Base-by-base conservation (phyloP, 1,139 yeast species). In the Protomyces arabidopsidicola region DNA sequence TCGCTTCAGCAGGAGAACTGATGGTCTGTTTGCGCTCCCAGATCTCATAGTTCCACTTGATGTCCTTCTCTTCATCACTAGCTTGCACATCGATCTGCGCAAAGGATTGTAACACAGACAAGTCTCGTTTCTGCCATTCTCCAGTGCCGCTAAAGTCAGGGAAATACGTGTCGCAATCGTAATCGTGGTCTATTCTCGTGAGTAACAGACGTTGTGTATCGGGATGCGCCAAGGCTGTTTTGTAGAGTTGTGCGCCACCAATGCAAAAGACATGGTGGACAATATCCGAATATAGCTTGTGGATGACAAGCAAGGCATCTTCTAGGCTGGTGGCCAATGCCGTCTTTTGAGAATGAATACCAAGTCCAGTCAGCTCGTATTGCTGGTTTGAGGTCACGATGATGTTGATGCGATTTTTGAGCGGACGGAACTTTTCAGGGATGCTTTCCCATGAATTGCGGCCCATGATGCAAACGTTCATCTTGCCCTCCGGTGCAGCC, bases 371-470 rank as follows among this genome's bases (percentile, higher is more conserved):
- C 45, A 58, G 31, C 34, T 58, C 56, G 22, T 51, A 58, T 10
- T 24, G 31, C 20, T 51, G 51, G 20, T 58, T 27, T 14, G 55
- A 27, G 35, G 96, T 86, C 20, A 93, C 76, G 0, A 93, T 83
- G 10, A 91, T 84, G 73, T 95, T 95, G 54, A 84, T 68, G 65
- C 99, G 80, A 61, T 80, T 83, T 1, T 87, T 86, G 57, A 93
- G 79, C 0, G 99, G 99, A 68, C 96, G 79, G 75, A 90, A 93
- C 72, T 81, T 85, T 0, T 75, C 67, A 0, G 98, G 98, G 55
- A 93, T 90, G 8, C 97, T 88, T 45, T 90, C 95, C 96, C 98
- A 93, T 0, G 98, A 93, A 72, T 85, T 87, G 65, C 97, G 81
- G 4, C 99, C 99, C 99, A 95, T 93, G 9, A 95, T 80, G 14